Evolutionary conservation across 2,329 filamentous ascomycete genomes (phyloP).

Genomic region (Botrytis elliptica): DNA sequence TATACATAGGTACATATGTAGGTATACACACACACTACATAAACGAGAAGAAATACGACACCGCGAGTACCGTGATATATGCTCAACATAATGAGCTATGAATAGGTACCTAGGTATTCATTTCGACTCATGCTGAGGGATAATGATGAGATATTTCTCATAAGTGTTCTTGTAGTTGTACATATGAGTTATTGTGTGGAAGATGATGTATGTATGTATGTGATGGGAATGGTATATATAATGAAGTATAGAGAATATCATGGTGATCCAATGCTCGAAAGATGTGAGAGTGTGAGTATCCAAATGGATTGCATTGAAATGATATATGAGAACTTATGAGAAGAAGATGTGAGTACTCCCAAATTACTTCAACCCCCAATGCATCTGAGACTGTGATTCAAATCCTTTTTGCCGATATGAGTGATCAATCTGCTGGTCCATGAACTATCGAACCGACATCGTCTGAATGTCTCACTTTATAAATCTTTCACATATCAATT

Average conservation of each 20-base stretch:
- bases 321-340: no score
- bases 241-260: background rate
- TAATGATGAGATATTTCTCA: background rate
- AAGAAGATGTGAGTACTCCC: background rate
- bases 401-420: constrained; percentile 32
- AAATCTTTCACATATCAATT: background rate
- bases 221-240: background rate
- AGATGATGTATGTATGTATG: background rate
- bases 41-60: no score
- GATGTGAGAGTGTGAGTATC: background rate
- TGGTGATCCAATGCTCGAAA: background rate
- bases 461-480: constrained; percentile 20
- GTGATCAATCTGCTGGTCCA: constrained; percentile 15
- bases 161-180: background rate
- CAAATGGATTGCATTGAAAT: background rate
- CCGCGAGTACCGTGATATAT: no score
- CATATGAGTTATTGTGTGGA: background rate
- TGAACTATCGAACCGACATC: constrained; percentile 25
- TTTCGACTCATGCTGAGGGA: constrained; percentile 15
- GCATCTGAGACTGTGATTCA: constrained; percentile 14
- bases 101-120: background rate
- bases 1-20: background rate
- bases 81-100: background rate
- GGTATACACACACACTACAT: no score
- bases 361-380: background rate